phyloP scores from a whole-genome alignment of 2,329 filamentous ascomycete genomes.

The Cladosporium sp. region DNA sequence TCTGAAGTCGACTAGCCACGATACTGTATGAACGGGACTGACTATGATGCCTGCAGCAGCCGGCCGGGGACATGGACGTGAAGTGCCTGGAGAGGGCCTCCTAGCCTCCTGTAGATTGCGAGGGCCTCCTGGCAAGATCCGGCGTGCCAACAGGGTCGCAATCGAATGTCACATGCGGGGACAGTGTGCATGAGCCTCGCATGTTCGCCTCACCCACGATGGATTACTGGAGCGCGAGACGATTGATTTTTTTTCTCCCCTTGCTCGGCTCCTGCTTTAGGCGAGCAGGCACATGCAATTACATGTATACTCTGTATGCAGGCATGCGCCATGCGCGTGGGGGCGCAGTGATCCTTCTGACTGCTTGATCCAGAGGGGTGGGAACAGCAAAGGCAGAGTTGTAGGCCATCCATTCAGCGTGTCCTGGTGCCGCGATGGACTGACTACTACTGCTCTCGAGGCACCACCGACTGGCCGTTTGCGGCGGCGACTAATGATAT shows the following conservation, averaged over 20 bases:
- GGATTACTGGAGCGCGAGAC: not conserved
- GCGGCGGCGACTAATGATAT: not conserved
- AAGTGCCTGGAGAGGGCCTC: not conserved
- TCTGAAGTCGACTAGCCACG: not conserved
- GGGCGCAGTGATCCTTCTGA: conserved; percentile 5
- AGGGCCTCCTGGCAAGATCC: conserved; percentile 5
- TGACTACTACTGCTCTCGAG: not conserved
- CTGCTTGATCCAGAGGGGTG: conserved; percentile 1
- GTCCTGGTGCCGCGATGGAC: not conserved
- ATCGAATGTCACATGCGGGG: conserved; percentile 8
- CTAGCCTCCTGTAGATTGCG: not conserved
- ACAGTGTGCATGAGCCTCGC: not conserved
- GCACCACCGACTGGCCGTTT: not conserved
- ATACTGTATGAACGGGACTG: not conserved
- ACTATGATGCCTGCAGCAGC: not conserved
- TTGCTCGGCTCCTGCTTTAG: not conserved
- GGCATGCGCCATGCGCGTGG: conserved; percentile 2
- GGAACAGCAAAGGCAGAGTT: not conserved
- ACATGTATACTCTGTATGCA: not conserved
- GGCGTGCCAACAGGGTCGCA: not conserved
- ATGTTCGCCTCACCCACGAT: not conserved
- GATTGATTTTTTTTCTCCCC: not conserved
- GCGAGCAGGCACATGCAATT: conserved; percentile 1
- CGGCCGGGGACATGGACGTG: not conserved
- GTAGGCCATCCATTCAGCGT: not conserved